These are phyloP conservation scores for Pythium myriotylum DNA, from an alignment of 352 stramenopile genomes.

Conservation along the genomic window DNA sequence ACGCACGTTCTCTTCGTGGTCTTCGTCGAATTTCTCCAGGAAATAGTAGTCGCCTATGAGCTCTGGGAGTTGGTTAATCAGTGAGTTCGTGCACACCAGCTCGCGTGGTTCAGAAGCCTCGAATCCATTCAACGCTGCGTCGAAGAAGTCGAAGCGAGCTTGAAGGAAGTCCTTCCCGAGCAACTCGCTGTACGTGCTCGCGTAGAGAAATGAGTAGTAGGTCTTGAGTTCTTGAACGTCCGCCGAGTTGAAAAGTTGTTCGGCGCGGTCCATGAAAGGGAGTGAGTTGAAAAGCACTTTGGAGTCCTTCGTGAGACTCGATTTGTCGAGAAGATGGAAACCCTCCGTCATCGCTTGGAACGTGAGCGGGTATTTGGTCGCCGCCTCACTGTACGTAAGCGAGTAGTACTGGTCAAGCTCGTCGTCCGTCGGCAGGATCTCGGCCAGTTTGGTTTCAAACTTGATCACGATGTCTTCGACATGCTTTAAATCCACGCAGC, in stretches of 20 bases:
- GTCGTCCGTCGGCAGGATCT: slow-evolving; percentile 48
- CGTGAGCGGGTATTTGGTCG: slow-evolving; percentile 40
- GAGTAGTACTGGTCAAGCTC: slow-evolving; percentile 70
- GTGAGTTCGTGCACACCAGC: slow-evolving; percentile 56
- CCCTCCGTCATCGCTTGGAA: slow-evolving; percentile 41
- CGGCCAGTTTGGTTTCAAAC: slow-evolving; percentile 70
- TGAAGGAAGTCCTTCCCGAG: slow-evolving; percentile 70
- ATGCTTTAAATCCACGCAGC: neutral
- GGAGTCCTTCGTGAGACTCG: slow-evolving; percentile 30
- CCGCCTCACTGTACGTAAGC: slow-evolving; percentile 69
- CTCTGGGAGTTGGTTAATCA: slow-evolving; percentile 38
- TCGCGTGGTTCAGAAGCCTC: slow-evolving; percentile 56
- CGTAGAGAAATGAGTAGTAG: slow-evolving; percentile 4
- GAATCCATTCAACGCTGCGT: slow-evolving; percentile 60
- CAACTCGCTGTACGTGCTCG: slow-evolving; percentile 37
- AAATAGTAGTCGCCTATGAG: slow-evolving; percentile 84
- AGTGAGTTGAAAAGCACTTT: slow-evolving; percentile 48
- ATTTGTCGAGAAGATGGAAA: slow-evolving; percentile 33
- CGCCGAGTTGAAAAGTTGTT: slow-evolving; percentile 37
- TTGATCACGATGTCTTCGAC: slow-evolving; percentile 45
- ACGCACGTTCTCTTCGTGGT: slow-evolving; percentile 67
- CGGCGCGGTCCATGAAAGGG: slow-evolving; percentile 52
- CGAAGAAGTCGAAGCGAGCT: slow-evolving; percentile 88
- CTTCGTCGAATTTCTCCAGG: slow-evolving; percentile 70
- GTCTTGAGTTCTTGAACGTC: slow-evolving; percentile 49